Evolutionary conservation across 495 filamentous ascomycete species (phyloP).

Genomic region (Filosporella fistucella): DNA sequence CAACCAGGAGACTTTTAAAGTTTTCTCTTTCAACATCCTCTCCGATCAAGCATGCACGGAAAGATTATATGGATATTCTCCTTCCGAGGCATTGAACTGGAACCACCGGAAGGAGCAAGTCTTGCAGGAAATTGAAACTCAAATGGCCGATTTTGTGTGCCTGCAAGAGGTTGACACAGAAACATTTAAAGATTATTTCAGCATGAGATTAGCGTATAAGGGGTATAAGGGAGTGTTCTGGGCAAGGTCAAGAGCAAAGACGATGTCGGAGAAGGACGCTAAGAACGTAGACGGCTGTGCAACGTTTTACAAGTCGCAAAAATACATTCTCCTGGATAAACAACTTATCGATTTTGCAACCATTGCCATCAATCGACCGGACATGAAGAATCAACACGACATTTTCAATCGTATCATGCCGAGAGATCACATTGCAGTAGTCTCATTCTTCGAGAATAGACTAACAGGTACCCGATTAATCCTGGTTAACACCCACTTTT

Average conservation of each 20-base stretch:
- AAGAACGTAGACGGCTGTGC: constrained; percentile 90
- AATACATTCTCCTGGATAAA: constrained; percentile 91
- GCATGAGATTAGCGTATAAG: constrained; percentile 70
- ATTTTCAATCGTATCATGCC: constrained; percentile 98
- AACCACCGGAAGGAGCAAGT: constrained; percentile 79
- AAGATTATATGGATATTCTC: constrained; percentile 82
- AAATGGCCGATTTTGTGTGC: constrained; percentile 83
- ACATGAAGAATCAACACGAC: constrained; percentile 93
- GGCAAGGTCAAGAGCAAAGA: constrained; percentile 79
- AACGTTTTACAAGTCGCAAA: constrained; percentile 88
- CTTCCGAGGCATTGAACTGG: constrained; percentile 74
- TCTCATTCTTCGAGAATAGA: constrained; percentile 87
- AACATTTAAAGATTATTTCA: constrained; percentile 85
- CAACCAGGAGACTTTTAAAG: constrained; percentile 56
- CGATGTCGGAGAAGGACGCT: constrained; percentile 85
- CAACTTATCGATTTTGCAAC: constrained; percentile 88
- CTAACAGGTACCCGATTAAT: constrained; percentile 83
- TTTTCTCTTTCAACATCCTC: constrained; percentile 89
- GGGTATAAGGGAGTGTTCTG: constrained; percentile 93
- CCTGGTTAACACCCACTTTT: constrained; percentile 87
- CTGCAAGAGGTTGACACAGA: constrained; percentile 90
- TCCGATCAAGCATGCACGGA: constrained; percentile 87
- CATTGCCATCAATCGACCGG: constrained; percentile 83
- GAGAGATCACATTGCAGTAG: constrained; percentile 89
- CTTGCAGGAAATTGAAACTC: constrained; percentile 70